These are phyloP conservation scores for Cryphonectria nitschkei DNA, from an alignment of 2,329 filamentous ascomycete genomes.

Conservation along the genomic window DNA sequence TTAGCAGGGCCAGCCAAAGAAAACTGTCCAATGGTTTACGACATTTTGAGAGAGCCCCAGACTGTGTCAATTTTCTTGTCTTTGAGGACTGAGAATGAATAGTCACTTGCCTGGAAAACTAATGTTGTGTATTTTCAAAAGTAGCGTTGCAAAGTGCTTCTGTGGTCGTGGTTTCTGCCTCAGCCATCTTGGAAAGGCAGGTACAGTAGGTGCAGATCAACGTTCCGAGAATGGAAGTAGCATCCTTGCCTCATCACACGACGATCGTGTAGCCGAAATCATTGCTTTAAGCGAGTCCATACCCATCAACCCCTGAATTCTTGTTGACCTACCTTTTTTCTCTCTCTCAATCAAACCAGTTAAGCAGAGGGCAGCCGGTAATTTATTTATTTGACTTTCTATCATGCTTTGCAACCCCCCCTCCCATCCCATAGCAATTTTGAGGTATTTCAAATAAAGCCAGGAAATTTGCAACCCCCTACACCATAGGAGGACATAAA, in stretches of 20 bases:
- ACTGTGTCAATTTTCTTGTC: background rate
- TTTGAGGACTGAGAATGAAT: background rate
- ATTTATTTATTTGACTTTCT: background rate
- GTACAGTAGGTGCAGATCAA: background rate
- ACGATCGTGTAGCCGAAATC: conserved; percentile 6
- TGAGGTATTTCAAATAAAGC: conserved; percentile 8
- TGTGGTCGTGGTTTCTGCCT: background rate
- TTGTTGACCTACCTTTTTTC: background rate
- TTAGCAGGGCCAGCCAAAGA: conserved; percentile 7
- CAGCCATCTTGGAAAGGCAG: background rate
- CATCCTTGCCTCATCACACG: conserved; percentile 18
- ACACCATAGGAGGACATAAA: background rate
- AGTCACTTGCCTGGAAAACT: background rate
- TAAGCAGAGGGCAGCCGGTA: background rate
- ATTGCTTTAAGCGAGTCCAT: conserved; percentile 1
- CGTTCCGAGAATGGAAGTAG: conserved; percentile 23
- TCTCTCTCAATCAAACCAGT: background rate
- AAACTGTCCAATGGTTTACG: background rate
- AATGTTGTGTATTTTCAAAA: background rate
- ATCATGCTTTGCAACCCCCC: conserved; percentile 1
- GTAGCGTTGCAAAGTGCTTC: background rate
- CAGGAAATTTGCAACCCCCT: background rate
- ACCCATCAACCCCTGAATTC: conserved; percentile 3
- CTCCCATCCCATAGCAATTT: background rate
- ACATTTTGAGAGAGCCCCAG: background rate